Conservation (phyloP, 179 eudicot genomes). For the Spergularia azorica region DNA sequence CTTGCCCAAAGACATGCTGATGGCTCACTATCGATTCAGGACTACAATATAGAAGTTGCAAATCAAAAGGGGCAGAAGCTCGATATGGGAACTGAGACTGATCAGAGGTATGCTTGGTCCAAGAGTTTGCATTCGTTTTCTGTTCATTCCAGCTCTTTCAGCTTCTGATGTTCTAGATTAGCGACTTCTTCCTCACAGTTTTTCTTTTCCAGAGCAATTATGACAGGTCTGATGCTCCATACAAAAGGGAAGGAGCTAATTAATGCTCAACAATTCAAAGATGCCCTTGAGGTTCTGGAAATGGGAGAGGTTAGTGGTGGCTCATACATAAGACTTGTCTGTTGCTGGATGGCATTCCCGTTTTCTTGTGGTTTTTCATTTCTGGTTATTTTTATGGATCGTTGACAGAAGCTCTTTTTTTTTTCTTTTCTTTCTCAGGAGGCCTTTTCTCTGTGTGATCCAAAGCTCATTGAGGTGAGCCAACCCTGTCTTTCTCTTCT, state of each 20-base stretch:
- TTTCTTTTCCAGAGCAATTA: conserved; percentile 62
- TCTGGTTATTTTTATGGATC: background rate
- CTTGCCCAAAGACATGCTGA: conserved; percentile 81
- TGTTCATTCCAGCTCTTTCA: background rate
- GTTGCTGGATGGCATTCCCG: background rate
- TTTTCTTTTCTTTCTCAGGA: conserved; percentile 59
- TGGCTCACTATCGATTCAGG: conserved; percentile 85
- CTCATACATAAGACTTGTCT: background rate
- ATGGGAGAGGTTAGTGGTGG: conserved; percentile 81
- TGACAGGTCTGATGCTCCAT: conserved; percentile 99
- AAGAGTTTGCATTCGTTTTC: background rate
- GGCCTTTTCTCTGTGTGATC: conserved; percentile 76
- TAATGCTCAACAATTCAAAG: conserved; percentile 51
- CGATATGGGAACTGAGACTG: conserved; percentile 78
- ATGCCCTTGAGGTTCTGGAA: conserved; percentile 82
- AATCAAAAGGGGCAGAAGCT: conserved; percentile 84
- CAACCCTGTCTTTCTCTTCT: background rate
- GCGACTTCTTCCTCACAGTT: conserved; percentile 4
- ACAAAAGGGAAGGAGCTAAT: conserved; percentile 70
- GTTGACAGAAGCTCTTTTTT: conserved; percentile 20
- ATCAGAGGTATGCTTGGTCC: conserved; percentile 55
- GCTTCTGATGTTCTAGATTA: background rate
- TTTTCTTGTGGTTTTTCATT: background rate
- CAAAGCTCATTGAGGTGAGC: conserved; percentile 74
- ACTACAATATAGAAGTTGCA: conserved; percentile 84